phyloP scores from a whole-genome alignment of 176 grass and related monocot species.

The barley (Hordeum vulgare) region DNA sequence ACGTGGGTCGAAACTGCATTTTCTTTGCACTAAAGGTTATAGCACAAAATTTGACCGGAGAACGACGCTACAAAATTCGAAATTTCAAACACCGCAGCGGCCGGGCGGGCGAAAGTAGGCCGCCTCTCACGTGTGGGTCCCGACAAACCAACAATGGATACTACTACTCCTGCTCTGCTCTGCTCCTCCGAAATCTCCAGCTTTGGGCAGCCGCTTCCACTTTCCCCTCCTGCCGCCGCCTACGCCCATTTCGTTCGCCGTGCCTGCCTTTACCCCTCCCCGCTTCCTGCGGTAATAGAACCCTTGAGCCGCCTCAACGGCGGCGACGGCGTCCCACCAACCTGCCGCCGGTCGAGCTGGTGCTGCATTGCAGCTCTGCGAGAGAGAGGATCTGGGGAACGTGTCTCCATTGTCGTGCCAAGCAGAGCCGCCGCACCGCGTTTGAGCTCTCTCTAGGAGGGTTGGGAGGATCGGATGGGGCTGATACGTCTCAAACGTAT shows the following conservation, averaged over 20 bases:
- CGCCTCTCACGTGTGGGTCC: not conserved
- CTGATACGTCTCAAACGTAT: too few relatives aligned
- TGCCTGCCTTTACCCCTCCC: not conserved
- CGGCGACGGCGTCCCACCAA: not conserved
- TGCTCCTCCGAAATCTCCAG: not conserved
- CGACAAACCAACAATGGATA: not conserved
- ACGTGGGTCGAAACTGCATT: too few relatives aligned
- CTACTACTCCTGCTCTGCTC: too few relatives aligned
- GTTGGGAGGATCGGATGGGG: not conserved
- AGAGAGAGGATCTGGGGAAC: not conserved
- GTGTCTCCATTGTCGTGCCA: not conserved
- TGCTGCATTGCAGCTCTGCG: not conserved
- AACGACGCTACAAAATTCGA: not conserved
- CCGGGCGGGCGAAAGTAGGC: not conserved
- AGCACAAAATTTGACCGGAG: too few relatives aligned
- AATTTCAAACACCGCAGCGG: not conserved
- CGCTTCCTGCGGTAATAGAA: not conserved
- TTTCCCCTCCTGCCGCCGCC: not conserved
- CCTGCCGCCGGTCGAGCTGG: not conserved
- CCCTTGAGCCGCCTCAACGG: too few relatives aligned
- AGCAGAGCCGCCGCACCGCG: not conserved
- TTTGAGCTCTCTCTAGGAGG: not conserved
- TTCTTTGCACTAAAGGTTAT: too few relatives aligned
- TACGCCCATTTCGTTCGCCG: too few relatives aligned
- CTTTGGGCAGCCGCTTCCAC: not conserved